phyloP scores from a whole-genome alignment of 2,329 filamentous ascomycete species.

The Beauveria bassiana region DNA sequence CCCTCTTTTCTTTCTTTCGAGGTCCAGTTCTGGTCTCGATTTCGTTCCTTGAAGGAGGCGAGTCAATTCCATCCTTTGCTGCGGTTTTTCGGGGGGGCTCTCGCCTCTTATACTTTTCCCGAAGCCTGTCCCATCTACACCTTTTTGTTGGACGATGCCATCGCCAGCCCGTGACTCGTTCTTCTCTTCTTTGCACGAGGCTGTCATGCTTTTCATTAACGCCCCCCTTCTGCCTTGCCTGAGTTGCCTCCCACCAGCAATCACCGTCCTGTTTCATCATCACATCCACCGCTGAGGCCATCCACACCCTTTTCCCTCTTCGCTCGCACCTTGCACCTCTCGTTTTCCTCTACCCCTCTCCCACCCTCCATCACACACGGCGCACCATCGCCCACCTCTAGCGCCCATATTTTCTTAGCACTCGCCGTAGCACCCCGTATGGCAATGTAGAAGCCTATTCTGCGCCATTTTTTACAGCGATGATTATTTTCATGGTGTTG shows the following conservation, averaged over 20 bases:
- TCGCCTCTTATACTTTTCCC: constrained; percentile 28
- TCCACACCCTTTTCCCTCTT: background rate
- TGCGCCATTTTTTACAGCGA: constrained; percentile 9
- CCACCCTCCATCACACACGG: constrained; percentile 12
- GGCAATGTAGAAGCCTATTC: background rate
- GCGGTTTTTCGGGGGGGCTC: constrained; percentile 11
- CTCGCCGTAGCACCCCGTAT: background rate
- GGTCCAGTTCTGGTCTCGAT: background rate
- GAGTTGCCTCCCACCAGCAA: background rate
- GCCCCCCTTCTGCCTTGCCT: background rate
- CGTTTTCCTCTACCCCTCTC: constrained; percentile 4
- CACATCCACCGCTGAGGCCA: background rate
- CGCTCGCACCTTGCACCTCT: background rate
- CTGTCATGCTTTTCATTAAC: background rate
- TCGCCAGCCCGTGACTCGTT: constrained; percentile 8
- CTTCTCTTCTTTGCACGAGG: background rate
- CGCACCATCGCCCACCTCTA: constrained; percentile 6
- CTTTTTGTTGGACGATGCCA: background rate
- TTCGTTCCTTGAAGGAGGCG: constrained; percentile 9
- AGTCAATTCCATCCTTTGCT: constrained; percentile 10
- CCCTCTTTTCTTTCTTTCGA: background rate
- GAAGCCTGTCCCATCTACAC: background rate
- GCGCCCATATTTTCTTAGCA: background rate
- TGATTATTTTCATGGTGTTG: constrained; percentile 11
- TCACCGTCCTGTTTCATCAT: background rate